phyloP scores from a whole-genome alignment of 2,329 filamentous ascomycete genomes.

The Mycocentrospora acerina region DNA sequence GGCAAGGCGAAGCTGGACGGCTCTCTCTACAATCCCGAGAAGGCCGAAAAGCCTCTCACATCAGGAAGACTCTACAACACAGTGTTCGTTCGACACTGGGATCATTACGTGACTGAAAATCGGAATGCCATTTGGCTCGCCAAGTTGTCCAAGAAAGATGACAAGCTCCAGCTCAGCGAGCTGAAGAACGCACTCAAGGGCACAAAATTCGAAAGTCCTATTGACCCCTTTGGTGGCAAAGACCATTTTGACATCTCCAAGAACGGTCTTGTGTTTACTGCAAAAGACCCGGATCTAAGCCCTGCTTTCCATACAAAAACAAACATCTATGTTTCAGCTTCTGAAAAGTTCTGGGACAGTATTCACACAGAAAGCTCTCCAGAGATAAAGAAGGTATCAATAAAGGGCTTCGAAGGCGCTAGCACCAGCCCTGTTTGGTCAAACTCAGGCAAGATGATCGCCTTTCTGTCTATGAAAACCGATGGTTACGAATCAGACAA shows the following conservation, averaged over 20 bases:
- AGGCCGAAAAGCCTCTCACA: conserved; percentile 60
- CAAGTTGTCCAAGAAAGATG: conserved; percentile 47
- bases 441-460: conserved; percentile 67
- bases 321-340: conserved; percentile 69
- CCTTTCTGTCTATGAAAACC: conserved; percentile 76
- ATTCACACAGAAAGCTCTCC: conserved; percentile 12
- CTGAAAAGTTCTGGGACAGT: conserved; percentile 57
- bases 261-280: conserved; percentile 69
- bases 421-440: conserved; percentile 71
- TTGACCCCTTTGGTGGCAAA: conserved; percentile 75
- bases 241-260: conserved; percentile 77
- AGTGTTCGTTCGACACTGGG: conserved; percentile 82
- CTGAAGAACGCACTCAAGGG: conserved; percentile 66
- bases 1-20: conserved; percentile 70
- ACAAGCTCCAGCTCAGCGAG: conserved; percentile 42
- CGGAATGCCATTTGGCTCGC: conserved; percentile 74
- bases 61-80: conserved; percentile 71
- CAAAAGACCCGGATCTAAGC: conserved; percentile 71
- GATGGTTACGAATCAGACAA: conserved; percentile 82
- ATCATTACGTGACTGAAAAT: conserved; percentile 69
- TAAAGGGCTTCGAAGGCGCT: conserved; percentile 64
- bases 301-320: conserved; percentile 77
- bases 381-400: conserved; percentile 56
- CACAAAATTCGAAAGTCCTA: conserved; percentile 63
- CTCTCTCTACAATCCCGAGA: conserved; percentile 65